Evolutionary conservation across 2,329 filamentous ascomycete species (phyloP).

Genomic region (Cytospora mali): DNA sequence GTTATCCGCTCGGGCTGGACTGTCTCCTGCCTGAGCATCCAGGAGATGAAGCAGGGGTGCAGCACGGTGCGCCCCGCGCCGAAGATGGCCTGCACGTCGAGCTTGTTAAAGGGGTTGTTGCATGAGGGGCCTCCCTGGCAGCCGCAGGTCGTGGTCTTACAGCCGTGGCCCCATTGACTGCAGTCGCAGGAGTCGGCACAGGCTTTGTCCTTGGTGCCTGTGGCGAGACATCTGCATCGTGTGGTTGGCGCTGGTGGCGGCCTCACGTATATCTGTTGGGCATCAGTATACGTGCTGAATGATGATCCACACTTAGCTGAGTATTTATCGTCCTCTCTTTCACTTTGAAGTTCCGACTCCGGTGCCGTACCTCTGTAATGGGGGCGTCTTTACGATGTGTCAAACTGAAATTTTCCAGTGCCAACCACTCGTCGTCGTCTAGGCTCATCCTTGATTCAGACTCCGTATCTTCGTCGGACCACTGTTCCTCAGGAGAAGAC

Average conservation of each 20-base stretch:
- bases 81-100: slow-evolving; percentile 18
- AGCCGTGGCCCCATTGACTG: slow-evolving; percentile 9
- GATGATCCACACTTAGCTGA: too few species aligned
- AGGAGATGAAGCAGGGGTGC: slow-evolving; percentile 24
- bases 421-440: slow-evolving; percentile 6
- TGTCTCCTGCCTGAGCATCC: slow-evolving; percentile 4
- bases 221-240: neutral
- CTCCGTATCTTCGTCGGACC: slow-evolving; percentile 10
- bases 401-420: neutral
- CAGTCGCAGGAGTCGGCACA: slow-evolving; percentile 18
- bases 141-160: slow-evolving; percentile 6
- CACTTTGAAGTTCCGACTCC: neutral
- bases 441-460: slow-evolving; percentile 17
- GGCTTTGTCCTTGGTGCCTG: neutral
- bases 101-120: slow-evolving; percentile 13
- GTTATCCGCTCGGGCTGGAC: neutral
- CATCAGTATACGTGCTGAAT: neutral
- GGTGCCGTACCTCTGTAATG: neutral
- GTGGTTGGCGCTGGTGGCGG: neutral
- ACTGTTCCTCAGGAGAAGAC: slow-evolving; percentile 3
- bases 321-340: too few species aligned
- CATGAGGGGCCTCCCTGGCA: slow-evolving; percentile 10
- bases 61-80: slow-evolving; percentile 4
- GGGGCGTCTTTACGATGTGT: neutral
- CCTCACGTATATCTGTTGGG: neutral